Evolutionary conservation across 345 rosid species (phyloP).

Genomic region (Trapa incisa): DNA sequence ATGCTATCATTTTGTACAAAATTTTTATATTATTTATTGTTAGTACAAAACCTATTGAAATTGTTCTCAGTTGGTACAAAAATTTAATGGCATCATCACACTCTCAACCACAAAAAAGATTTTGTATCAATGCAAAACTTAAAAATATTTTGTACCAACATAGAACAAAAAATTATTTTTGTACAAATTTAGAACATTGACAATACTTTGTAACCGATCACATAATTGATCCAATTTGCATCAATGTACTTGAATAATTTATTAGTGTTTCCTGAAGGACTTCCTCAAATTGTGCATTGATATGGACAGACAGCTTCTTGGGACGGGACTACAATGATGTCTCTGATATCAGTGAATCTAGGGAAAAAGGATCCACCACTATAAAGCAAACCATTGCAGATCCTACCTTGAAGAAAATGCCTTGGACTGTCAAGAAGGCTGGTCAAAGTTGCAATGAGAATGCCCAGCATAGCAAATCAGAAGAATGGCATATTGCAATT

Average conservation of each 20-base stretch:
- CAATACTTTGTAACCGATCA: no score
- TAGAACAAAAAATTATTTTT: no score
- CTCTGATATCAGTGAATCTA: slow-evolving; percentile 36
- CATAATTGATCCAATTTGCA: neutral
- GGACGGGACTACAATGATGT: slow-evolving; percentile 48
- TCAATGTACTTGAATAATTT: neutral
- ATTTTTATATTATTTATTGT: no score
- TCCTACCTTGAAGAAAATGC: slow-evolving; percentile 36
- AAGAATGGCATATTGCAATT: slow-evolving; percentile 70
- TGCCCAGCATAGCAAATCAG: slow-evolving; percentile 36
- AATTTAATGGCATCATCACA: no score
- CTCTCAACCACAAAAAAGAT: no score
- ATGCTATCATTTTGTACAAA: no score
- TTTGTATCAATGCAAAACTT: no score
- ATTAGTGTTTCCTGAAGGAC: neutral
- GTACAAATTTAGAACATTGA: no score
- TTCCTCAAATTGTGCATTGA: slow-evolving; percentile 5
- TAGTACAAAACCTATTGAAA: no score
- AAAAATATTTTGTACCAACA: no score
- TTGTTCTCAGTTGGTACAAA: no score
- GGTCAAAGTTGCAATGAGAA: slow-evolving; percentile 29
- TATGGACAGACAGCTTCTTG: slow-evolving; percentile 42
- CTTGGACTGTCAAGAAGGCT: slow-evolving; percentile 37
- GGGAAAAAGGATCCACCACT: slow-evolving; percentile 27
- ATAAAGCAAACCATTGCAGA: slow-evolving; percentile 33